These are phyloP conservation scores for Neostapfia colusana DNA, from an alignment of 176 grass and related monocot genomes.

Conservation along the genomic window DNA sequence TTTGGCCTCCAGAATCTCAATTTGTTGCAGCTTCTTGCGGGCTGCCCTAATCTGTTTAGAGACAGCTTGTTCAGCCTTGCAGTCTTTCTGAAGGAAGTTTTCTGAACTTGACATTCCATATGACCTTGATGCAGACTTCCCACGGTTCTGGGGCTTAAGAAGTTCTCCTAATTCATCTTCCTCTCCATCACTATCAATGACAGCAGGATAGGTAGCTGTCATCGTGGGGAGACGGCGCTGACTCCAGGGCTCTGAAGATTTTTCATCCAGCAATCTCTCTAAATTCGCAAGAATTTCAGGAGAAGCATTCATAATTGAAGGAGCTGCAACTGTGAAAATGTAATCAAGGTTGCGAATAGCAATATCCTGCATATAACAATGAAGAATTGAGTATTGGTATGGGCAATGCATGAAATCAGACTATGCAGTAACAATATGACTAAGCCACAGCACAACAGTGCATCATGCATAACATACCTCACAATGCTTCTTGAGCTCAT, in stretches of 20 bases:
- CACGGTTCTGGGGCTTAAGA: slow-evolving; percentile 48
- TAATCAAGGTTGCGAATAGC: slow-evolving; percentile 95
- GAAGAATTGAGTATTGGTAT: slow-evolving; percentile 12
- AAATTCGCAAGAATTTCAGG: slow-evolving; percentile 79
- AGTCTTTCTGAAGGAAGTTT: slow-evolving; percentile 62
- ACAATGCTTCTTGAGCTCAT: slow-evolving; percentile 83
- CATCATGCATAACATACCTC: slow-evolving; percentile 53
- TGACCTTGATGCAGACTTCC: slow-evolving; percentile 48
- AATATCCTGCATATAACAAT: slow-evolving; percentile 61
- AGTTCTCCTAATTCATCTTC: slow-evolving; percentile 55
- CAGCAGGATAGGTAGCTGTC: slow-evolving; percentile 81
- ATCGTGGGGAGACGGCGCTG: slow-evolving; percentile 81
- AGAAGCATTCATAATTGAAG: slow-evolving; percentile 75
- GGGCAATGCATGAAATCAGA: slow-evolving; percentile 20
- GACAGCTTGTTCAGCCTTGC: slow-evolving; percentile 62
- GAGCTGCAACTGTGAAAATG: slow-evolving; percentile 72
- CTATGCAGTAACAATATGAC: slow-evolving; percentile 9
- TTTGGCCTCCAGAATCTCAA: slow-evolving; percentile 89
- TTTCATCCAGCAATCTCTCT: slow-evolving; percentile 77
- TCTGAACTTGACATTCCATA: slow-evolving; percentile 60
- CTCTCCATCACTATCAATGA: slow-evolving; percentile 78
- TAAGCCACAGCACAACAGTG: slow-evolving; percentile 13
- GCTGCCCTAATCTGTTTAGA: slow-evolving; percentile 84
- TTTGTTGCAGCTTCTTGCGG: slow-evolving; percentile 96
- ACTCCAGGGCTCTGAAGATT: slow-evolving; percentile 77